These are phyloP conservation scores for Brassica cretica DNA, from an alignment of 345 rosid species.

Conservation along the genomic window DNA sequence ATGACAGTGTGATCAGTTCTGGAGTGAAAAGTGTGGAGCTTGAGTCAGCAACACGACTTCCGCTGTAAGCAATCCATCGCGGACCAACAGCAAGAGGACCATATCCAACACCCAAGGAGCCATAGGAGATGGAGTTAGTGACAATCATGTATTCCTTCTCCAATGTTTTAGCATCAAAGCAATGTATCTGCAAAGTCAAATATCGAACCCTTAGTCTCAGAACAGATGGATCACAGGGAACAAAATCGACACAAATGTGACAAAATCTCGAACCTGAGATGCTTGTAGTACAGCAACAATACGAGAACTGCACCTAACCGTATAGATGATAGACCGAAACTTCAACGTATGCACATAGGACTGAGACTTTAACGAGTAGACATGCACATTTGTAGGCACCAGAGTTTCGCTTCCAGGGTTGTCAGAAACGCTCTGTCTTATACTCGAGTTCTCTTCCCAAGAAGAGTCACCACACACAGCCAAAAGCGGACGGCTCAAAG, in stretches of 20 bases:
- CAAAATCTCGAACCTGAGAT: conserved; percentile 60
- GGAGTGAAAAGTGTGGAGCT: conserved; percentile 60
- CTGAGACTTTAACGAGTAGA: conserved; percentile 83
- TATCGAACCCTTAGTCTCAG: too few relatives aligned
- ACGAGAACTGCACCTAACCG: conserved; percentile 88
- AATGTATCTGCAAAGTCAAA: conserved; percentile 69
- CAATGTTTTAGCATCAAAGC: conserved; percentile 68
- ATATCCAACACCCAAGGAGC: conserved; percentile 68
- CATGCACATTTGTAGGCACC: conserved; percentile 56
- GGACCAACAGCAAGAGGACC: conserved; percentile 97
- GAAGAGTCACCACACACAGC: conserved; percentile 65
- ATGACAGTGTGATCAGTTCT: conserved; percentile 55
- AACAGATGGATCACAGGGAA: not conserved
- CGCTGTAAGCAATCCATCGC: conserved; percentile 95
- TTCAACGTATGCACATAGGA: conserved; percentile 68
- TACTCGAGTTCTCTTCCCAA: conserved; percentile 48
- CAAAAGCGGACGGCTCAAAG: conserved; percentile 67
- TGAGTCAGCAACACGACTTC: conserved; percentile 57
- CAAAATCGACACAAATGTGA: not conserved
- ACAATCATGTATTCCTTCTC: conserved; percentile 60
- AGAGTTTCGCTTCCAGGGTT: conserved; percentile 41
- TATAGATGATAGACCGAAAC: conserved; percentile 71
- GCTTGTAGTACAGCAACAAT: conserved; percentile 81
- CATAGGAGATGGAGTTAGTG: conserved; percentile 59
- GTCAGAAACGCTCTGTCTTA: conserved; percentile 42